Conservation (phyloP, 345 rosid species). For the Noccaea caerulescens region DNA sequence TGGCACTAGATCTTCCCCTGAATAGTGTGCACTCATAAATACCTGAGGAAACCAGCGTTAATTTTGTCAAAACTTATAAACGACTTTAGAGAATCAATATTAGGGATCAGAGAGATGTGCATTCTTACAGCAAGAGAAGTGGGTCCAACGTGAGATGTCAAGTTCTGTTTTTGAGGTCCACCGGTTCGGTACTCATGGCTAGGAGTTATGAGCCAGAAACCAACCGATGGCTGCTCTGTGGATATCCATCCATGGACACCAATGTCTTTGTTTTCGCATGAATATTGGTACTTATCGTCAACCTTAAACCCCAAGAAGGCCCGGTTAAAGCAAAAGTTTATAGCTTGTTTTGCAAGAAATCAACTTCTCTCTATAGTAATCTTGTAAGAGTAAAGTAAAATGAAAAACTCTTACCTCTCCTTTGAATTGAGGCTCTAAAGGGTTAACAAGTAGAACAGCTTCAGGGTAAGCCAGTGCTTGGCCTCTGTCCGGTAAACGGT, state of each 20-base stretch:
- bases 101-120: background rate
- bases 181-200: conserved; percentile 82
- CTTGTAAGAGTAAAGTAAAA: conserved; percentile 26
- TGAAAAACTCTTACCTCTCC: conserved; percentile 60
- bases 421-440: conserved; percentile 62
- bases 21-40: conserved; percentile 80
- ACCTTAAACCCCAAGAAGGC: conserved; percentile 50
- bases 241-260: conserved; percentile 88
- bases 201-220: conserved; percentile 95
- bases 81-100: background rate
- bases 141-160: conserved; percentile 91
- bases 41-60: conserved; percentile 48
- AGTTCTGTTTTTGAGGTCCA: conserved; percentile 84
- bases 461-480: conserved; percentile 79
- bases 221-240: conserved; percentile 59
- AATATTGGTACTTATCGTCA: conserved; percentile 92
- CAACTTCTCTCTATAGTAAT: background rate
- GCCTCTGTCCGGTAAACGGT: conserved; percentile 64
- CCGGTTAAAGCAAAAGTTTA: background rate
- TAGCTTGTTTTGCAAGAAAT: background rate
- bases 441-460: conserved; percentile 77
- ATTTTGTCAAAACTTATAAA: background rate
- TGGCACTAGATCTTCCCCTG: conserved; percentile 79
- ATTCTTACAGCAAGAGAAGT: conserved; percentile 68
- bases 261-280: conserved; percentile 71